These are phyloP conservation scores for Claviceps maximensis DNA, from an alignment of 2,329 filamentous ascomycete genomes.

Conservation along the genomic window DNA sequence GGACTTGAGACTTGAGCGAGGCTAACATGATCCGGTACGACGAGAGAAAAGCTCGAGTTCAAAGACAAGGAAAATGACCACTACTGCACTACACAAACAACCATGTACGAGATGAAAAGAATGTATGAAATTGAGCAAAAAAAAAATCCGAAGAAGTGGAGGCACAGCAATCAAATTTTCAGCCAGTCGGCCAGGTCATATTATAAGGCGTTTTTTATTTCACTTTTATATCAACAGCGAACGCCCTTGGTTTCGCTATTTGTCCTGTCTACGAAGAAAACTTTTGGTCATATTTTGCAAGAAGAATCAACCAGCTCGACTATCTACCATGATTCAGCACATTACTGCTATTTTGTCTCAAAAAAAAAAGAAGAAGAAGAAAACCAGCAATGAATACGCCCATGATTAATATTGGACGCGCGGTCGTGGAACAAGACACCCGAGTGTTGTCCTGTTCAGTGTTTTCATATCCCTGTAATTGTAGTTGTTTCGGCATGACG, in stretches of 20 bases:
- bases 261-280: not conserved
- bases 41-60: not conserved
- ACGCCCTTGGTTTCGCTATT: not conserved
- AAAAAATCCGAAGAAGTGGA: not conserved
- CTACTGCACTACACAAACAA: not conserved
- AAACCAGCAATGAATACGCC: too few relatives aligned
- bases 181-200: not conserved
- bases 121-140: not conserved
- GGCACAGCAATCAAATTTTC: not conserved
- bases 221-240: not conserved
- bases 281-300: not conserved
- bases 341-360: not conserved
- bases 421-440: too few relatives aligned
- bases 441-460: too few relatives aligned
- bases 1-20: not conserved
- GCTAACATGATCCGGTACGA: not conserved
- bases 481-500: too few relatives aligned
- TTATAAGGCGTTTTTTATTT: not conserved
- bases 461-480: too few relatives aligned
- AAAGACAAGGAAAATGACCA: not conserved
- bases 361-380: too few relatives aligned
- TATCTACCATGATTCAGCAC: not conserved
- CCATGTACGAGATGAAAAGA: slow-evolving; percentile 1
- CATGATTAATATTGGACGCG: too few relatives aligned
- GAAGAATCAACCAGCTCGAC: not conserved